Conservation (phyloP, 169 alveolate genomes). For the Plasmodium malariae region DNA sequence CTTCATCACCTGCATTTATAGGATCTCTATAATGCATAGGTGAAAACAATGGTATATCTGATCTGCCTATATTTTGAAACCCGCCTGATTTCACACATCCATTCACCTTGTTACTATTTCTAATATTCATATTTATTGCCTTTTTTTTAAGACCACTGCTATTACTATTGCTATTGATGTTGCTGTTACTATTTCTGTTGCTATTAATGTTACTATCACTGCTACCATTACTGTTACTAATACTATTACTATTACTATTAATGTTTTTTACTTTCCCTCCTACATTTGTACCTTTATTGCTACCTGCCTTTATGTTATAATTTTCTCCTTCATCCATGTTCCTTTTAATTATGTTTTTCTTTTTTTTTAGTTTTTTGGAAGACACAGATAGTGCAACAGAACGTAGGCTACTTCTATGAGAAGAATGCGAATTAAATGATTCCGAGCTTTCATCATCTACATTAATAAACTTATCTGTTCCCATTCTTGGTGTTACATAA, state of each 20-base stretch:
- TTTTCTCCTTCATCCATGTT: constrained; percentile 16
- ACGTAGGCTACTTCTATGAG: constrained; percentile 7
- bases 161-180: neutral
- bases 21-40: neutral
- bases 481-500: constrained; percentile 66
- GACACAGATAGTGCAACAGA: constrained; percentile 14
- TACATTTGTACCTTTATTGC: too few relatives aligned
- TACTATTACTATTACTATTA: too few relatives aligned
- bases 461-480: constrained; percentile 2
- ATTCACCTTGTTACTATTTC: neutral
- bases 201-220: too few relatives aligned
- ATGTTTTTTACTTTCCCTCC: too few relatives aligned
- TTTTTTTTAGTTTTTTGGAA: constrained; percentile 30
- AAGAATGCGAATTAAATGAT: constrained; percentile 4
- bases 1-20: neutral
- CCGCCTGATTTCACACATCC: neutral
- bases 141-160: constrained; percentile 19
- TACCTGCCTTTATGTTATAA: too few relatives aligned
- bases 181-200: neutral
- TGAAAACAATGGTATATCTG: constrained; percentile 5
- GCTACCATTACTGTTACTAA: too few relatives aligned
- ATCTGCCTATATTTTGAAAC: neutral
- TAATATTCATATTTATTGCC: neutral
- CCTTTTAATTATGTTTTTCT: constrained; percentile 30
- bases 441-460: constrained; percentile 9